A percentile compares a stretch with the other conserved stretches of the same genome.
Evolutionary conservation across 2,329 filamentous ascomycete genomes (phyloP).

Genomic region (Colletotrichum destructivum): DNA sequence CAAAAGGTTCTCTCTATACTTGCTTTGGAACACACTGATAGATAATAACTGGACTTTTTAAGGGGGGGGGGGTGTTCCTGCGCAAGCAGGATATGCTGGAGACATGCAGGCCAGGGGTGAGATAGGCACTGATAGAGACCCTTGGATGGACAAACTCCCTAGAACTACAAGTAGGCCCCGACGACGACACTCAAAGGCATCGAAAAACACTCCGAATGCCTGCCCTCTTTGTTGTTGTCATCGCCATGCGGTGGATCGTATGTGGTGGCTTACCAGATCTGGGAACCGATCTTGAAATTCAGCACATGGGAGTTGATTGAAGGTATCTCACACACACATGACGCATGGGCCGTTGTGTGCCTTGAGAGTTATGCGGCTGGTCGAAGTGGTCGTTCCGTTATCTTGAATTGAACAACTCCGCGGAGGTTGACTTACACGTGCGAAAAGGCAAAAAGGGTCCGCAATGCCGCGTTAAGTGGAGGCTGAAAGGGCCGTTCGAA

Average conservation of each 20-base stretch:
- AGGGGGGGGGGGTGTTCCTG: too few species aligned
- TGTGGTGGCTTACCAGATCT: background rate
- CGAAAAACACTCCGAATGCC: background rate
- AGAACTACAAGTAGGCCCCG: slow-evolving; percentile 14
- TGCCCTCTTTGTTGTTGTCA: background rate
- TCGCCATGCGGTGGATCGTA: too few species aligned
- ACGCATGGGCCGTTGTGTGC: slow-evolving; percentile 23
- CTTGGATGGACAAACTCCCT: background rate
- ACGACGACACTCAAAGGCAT: background rate
- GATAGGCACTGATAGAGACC: background rate
- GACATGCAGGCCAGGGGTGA: background rate
- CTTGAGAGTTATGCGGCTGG: slow-evolving; percentile 18
- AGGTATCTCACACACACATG: slow-evolving; percentile 15
- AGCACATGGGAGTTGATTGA: background rate
- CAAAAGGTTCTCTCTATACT: background rate
- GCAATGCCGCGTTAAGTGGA: slow-evolving; percentile 36
- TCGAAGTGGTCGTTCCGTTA: slow-evolving; percentile 33
- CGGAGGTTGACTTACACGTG: slow-evolving; percentile 36
- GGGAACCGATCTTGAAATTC: background rate
- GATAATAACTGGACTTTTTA: background rate
- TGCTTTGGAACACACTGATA: background rate
- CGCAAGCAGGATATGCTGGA: background rate
- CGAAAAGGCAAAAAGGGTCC: slow-evolving; percentile 32
- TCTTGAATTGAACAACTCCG: slow-evolving; percentile 40
- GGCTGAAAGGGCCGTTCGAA: slow-evolving; percentile 34